Evolutionary conservation across 1,284 basidiomycete species (phyloP).

Genomic region (Cronartium quercuum): DNA sequence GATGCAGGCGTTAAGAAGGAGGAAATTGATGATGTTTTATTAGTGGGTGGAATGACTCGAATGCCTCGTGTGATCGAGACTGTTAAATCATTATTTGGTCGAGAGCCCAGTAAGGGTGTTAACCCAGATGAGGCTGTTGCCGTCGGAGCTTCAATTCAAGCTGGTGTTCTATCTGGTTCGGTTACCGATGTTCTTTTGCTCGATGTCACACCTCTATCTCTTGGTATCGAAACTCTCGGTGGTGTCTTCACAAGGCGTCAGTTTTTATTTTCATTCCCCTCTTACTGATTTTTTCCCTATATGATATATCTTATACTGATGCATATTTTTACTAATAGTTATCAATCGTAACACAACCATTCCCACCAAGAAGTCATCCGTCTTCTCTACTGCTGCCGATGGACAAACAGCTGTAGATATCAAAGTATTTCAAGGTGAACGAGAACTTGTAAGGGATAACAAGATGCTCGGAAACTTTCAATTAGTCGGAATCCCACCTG

Average conservation of each 20-base stretch:
- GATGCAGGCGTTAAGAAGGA: constrained; percentile 88
- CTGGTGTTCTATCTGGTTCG: constrained; percentile 90
- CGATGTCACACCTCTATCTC: constrained; percentile 88
- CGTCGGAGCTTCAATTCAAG: constrained; percentile 85
- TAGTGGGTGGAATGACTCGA: constrained; percentile 96
- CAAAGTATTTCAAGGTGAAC: constrained; percentile 78
- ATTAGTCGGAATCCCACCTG: constrained; percentile 93
- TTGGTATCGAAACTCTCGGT: constrained; percentile 86
- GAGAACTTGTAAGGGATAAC: constrained; percentile 95
- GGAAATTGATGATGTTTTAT: constrained; percentile 92
- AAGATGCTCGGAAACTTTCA: constrained; percentile 99
- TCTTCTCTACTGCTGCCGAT: constrained; percentile 85
- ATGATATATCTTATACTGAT: background rate
- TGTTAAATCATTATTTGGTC: constrained; percentile 85
- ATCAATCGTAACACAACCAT: constrained; percentile 92
- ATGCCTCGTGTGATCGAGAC: constrained; percentile 94
- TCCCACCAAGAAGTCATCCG: constrained; percentile 98
- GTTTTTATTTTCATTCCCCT: background rate
- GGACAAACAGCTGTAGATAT: constrained; percentile 89
- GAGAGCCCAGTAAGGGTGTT: constrained; percentile 93
- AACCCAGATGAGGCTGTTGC: constrained; percentile 95
- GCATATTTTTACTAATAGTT: constrained; percentile 60
- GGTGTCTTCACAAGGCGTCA: constrained; percentile 82
- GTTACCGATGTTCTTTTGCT: constrained; percentile 93
- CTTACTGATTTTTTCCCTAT: background rate